A percentile compares a stretch with the other conserved stretches of the same genome.
Conservation (phyloP, 495 filamentous ascomycete species). For the Tuber indicum region DNA sequence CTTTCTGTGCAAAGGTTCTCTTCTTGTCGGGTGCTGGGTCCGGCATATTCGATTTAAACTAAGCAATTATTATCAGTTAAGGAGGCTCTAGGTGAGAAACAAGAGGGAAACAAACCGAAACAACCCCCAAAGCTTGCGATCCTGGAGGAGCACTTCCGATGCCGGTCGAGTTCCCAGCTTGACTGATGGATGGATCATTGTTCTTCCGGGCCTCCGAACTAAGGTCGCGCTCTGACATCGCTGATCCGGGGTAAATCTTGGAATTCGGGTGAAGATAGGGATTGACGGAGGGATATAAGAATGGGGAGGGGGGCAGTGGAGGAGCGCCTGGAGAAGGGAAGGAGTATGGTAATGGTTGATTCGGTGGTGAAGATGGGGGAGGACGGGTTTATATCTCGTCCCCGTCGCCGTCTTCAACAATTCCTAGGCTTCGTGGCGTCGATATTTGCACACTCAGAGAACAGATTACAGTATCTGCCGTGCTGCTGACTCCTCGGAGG, state of each 20-base stretch:
- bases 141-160: conserved; percentile 21
- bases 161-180: conserved; percentile 20
- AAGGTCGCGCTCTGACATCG: conserved; percentile 24
- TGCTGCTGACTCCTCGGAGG: neutral
- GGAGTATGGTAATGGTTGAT: neutral
- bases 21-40: conserved; percentile 22
- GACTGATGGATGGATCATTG: conserved; percentile 31
- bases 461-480: neutral
- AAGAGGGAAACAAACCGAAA: conserved; percentile 23
- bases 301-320: neutral
- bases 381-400: neutral
- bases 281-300: neutral
- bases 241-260: neutral
- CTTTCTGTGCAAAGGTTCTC: conserved; percentile 30
- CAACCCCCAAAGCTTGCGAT: conserved; percentile 19
- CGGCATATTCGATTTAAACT: conserved; percentile 19
- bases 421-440: neutral
- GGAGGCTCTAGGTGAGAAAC: neutral
- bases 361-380: neutral
- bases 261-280: neutral
- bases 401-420: neutral
- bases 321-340: neutral
- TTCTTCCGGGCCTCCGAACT: conserved; percentile 29
- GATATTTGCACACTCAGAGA: neutral
- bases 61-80: conserved; percentile 6